These are phyloP conservation scores for Trichoderma atroviride DNA, from an alignment of 2,329 filamentous ascomycete species.

Conservation along the genomic window DNA sequence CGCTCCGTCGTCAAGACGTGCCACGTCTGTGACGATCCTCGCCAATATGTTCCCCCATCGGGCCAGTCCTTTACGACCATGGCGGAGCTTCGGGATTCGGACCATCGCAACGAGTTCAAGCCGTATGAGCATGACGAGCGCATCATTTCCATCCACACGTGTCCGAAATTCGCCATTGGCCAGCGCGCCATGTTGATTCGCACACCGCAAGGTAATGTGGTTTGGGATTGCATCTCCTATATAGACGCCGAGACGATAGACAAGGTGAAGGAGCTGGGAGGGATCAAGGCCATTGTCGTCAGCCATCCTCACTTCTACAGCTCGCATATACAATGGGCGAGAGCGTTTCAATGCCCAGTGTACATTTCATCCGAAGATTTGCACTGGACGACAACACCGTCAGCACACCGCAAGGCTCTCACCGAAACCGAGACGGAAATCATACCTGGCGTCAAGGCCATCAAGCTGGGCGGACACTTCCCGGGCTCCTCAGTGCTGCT, in stretches of 20 bases:
- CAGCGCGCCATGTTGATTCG: conserved; percentile 71
- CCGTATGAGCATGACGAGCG: conserved; percentile 48
- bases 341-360: conserved; percentile 68
- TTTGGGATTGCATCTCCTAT: conserved; percentile 78
- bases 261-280: conserved; percentile 62
- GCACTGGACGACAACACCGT: conserved; percentile 60
- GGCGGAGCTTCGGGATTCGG: conserved; percentile 31
- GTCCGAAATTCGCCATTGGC: conserved; percentile 70
- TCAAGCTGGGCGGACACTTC: conserved; percentile 80
- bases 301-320: conserved; percentile 83
- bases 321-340: conserved; percentile 74
- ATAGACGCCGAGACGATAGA: conserved; percentile 66
- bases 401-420: conserved; percentile 52
- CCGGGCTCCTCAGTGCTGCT: conserved; percentile 71
- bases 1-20: conserved; percentile 56
- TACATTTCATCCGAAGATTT: conserved; percentile 68
- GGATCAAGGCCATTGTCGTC: conserved; percentile 72
- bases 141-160: conserved; percentile 52
- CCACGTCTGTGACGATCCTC: conserved; percentile 72
- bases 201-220: conserved; percentile 68
- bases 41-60: conserved; percentile 65
- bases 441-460: conserved; percentile 55
- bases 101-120: conserved; percentile 58
- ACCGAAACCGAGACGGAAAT: conserved; percentile 47
- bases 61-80: conserved; percentile 68